A percentile compares a stretch with the other conserved stretches of the same genome.
These are phyloP conservation scores for Hypoxylon subgilvum DNA, from an alignment of 495 filamentous ascomycete species.

Conservation along the genomic window DNA sequence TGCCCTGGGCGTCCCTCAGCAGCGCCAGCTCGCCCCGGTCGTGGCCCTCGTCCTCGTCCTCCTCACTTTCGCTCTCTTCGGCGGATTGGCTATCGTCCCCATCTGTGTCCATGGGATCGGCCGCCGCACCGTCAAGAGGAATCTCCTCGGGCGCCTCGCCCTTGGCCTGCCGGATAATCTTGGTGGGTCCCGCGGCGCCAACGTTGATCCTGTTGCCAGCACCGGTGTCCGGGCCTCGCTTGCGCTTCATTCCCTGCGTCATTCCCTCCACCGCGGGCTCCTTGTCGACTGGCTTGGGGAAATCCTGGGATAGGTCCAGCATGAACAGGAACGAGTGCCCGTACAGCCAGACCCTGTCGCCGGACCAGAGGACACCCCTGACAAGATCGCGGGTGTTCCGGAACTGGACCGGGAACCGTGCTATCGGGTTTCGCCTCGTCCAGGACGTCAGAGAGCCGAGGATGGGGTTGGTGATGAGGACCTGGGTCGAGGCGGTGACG, in stretches of 20 bases:
- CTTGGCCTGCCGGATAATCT: slow-evolving; percentile 36
- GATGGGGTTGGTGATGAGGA: slow-evolving; percentile 77
- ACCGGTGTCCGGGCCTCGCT: slow-evolving; percentile 60
- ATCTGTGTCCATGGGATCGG: slow-evolving; percentile 45
- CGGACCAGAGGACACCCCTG: slow-evolving; percentile 86
- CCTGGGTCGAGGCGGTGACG: slow-evolving; percentile 74
- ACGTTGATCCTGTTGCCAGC: slow-evolving; percentile 65
- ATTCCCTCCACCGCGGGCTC: slow-evolving; percentile 45
- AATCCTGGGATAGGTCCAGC: slow-evolving; percentile 80
- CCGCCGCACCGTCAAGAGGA: slow-evolving; percentile 19
- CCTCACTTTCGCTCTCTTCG: slow-evolving; percentile 51
- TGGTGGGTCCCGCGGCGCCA: slow-evolving; percentile 48
- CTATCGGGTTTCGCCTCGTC: slow-evolving; percentile 81
- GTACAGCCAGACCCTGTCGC: slow-evolving; percentile 81
- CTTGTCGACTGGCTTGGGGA: slow-evolving; percentile 44
- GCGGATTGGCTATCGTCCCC: slow-evolving; percentile 46
- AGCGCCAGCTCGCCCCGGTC: slow-evolving; percentile 51
- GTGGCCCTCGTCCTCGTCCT: slow-evolving; percentile 51
- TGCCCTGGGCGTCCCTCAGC: slow-evolving; percentile 41
- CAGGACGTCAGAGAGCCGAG: slow-evolving; percentile 78
- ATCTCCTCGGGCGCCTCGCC: slow-evolving; percentile 38
- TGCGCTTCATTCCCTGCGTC: slow-evolving; percentile 57
- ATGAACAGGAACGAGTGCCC: slow-evolving; percentile 88
- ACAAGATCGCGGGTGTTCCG: slow-evolving; percentile 71
- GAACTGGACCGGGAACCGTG: slow-evolving; percentile 75